Base-by-base conservation (phyloP, 164 flowering plant species). In the Piper betle region DNA sequence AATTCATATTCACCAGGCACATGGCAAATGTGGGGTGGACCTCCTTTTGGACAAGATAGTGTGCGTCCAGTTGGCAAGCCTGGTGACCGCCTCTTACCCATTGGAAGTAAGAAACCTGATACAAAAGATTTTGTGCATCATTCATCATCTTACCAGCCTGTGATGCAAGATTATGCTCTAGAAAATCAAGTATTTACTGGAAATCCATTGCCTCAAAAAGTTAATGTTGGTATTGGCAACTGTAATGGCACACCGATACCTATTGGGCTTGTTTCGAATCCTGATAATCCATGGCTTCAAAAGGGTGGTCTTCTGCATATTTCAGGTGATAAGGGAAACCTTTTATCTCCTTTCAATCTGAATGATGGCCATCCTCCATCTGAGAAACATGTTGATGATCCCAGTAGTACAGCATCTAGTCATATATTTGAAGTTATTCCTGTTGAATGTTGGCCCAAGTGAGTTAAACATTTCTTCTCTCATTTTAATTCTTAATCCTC, bases 11-110 rank as follows among this genome's bases (percentile, higher is more conserved):
- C 69, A 59, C 68, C 39, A 2, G 75, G 78, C 20, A 69, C 88
- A 33, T 89, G 94, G 91, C 96, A 89, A 68, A 87, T 89, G 96
- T 92, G 98, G 98, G 80, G 73, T 50, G 73, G 80, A 48, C 71
- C 86, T 71, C 85, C 95, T 60, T 86, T 92, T 72, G 86, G 76
- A 71, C 96, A 82, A 70, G 96, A 87, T 71, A 77, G 85, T 60
- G 73, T 85, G 18, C 84, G 92, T 57, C 72, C 85, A 48, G 73
- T 78, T 39, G 84, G 89, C 69, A 81, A 81, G 16, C 66, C 86
- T 56, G 73, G 80, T 43, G 77, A 80, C 77, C 88, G 98, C 95
- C 77, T 77, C 70, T 63, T 74, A 64, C 78, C 84, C 38, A 63
- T 73, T n/a, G 91, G 80, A 18, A 73, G 58, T 64, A 82, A 62